Percentiles rank a stretch among this genome's conserved stretches.
Conservation (phyloP, 2,329 filamentous ascomycete species). For the Ascochyta fabae region DNA sequence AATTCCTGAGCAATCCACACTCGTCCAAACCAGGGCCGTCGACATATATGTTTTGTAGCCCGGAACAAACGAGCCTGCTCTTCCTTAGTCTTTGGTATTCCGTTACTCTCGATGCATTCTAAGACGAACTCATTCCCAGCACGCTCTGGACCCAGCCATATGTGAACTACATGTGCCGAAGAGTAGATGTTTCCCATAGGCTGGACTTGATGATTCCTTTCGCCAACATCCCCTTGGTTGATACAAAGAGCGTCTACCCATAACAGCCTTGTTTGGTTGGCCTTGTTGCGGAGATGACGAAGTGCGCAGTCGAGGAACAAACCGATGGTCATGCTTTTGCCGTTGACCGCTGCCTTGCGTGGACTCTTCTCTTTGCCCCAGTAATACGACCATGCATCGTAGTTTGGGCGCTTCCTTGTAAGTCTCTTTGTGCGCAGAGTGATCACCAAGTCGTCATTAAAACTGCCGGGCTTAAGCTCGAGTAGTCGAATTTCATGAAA, state of each 20-base stretch:
- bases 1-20: constrained; percentile 23
- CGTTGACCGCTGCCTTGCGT: background rate
- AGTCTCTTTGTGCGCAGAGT: background rate
- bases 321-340: background rate
- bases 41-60: background rate
- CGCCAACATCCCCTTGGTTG: constrained; percentile 12
- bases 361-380: constrained; percentile 7
- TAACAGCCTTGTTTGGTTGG: background rate
- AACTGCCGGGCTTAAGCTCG: constrained; percentile 1
- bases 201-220: constrained; percentile 16
- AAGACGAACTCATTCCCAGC: background rate
- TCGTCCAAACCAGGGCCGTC: constrained; percentile 14
- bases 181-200: constrained; percentile 17
- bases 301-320: constrained; percentile 15
- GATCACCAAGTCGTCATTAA: constrained; percentile 5
- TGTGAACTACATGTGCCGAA: constrained; percentile 1
- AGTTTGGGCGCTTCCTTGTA: background rate
- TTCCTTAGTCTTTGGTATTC: background rate
- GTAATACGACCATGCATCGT: constrained; percentile 18
- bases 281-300: constrained; percentile 2
- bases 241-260: constrained; percentile 19
- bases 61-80: background rate
- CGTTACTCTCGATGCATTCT: background rate
- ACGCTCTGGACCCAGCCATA: constrained; percentile 10
- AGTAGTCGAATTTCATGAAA: constrained; percentile 6